Base-by-base conservation (phyloP, 169 alveolate genomes). In the Cryptosporidium felis region DNA sequence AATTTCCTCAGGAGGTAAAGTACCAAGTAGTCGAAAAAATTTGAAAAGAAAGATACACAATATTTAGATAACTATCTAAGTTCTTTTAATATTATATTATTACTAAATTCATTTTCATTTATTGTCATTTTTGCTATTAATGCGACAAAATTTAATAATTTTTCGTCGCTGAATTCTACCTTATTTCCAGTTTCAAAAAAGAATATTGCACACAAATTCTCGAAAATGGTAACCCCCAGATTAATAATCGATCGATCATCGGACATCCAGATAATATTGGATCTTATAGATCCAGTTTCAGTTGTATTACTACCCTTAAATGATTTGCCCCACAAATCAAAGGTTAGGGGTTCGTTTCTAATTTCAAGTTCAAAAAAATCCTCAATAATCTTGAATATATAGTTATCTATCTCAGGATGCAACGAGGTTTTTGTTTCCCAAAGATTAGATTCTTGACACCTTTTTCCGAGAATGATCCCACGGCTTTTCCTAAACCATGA, bases 31-130 rank as follows among this genome's bases (percentile, higher is more conserved):
- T 23, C 28, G 85, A 5, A 74, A 42, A 74, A 74, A 74, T 49
- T 49, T 74, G 12, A 74, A 74, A 74, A 49, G 85, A 36, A 74
- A 74, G 42, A 74, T 74, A 14, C 85, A 53, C 28, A 74, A 74
- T 36, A 53, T 34, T 21, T 74, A 44, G 51, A 44, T 14, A 44
- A 0, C 16, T 44, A 44, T 14, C n/a, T 44, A 44, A 44, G n/a
- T 44, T 44, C n/a, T 14, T 14, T 44, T 44, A 14, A 0, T 44
- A 44, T 14, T 14, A 44, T 44, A 14, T 0, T 44, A 44, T 14
- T 44, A 14, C n/a, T 14, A 44, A 14, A 6, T 74, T 5, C 38
- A 18, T 56, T 3, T 36, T n/a, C 9, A n/a, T n/a, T 9, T 23
- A 12, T 16, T 18, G 14, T 45, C 47, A 74, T 21, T 63, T 8